Evolutionary conservation across 257 asterid species (phyloP).

Genomic region (Sherardia arvensis): DNA sequence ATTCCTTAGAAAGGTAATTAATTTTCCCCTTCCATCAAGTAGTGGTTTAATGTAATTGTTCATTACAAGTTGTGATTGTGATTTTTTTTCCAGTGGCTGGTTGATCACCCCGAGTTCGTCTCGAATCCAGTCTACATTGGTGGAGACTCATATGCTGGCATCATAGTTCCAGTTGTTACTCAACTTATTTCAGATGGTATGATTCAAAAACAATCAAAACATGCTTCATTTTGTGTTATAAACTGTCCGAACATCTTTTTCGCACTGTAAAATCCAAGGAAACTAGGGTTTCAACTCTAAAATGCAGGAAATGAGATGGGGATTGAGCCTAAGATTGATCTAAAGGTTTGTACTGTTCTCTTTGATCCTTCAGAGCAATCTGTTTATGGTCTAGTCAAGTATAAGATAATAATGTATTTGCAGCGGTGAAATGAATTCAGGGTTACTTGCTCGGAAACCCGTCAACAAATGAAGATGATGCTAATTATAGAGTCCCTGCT

Average conservation of each 20-base stretch:
- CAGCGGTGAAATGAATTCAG: constrained; percentile 11
- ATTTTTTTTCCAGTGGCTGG: constrained; percentile 15
- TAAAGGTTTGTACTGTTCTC: constrained; percentile 10
- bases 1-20: constrained; percentile 25
- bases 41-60: background rate
- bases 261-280: background rate
- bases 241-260: no score
- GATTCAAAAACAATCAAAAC: background rate
- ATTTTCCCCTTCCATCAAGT: background rate
- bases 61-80: background rate
- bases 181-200: constrained; percentile 21
- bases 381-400: background rate
- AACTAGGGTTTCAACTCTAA: background rate
- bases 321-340: constrained; percentile 11
- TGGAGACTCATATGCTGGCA: constrained; percentile 23
- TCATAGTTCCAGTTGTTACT: constrained; percentile 16
- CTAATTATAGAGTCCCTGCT: constrained; percentile 6
- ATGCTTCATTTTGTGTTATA: background rate
- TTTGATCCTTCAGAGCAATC: background rate
- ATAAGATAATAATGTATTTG: background rate
- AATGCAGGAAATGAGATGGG: constrained; percentile 18
- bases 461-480: background rate
- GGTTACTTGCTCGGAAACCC: constrained; percentile 26
- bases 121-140: constrained; percentile 19
- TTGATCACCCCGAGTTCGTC: constrained; percentile 18